Evolutionary conservation across 129 eudicot species (phyloP).

Genomic region (Cynara cardunculus): DNA sequence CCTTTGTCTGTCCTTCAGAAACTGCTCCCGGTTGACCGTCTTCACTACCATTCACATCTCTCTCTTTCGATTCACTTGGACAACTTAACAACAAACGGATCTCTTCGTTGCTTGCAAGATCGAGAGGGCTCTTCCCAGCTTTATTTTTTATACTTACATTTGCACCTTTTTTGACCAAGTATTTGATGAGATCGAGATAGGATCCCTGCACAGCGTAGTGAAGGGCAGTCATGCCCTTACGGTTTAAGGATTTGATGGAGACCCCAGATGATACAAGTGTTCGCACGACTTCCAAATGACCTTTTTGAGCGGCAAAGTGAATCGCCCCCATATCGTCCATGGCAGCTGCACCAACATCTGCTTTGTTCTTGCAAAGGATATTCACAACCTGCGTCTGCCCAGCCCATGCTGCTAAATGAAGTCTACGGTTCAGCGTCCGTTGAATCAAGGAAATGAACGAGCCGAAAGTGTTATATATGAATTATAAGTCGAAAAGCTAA

Average conservation of each 20-base stretch:
- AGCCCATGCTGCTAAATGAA: slow-evolving; percentile 98
- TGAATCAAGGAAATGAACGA: slow-evolving; percentile 46
- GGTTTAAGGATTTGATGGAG: slow-evolving; percentile 67
- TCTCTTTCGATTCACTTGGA: slow-evolving; percentile 27
- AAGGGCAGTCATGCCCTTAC: slow-evolving; percentile 96
- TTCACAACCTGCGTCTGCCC: slow-evolving; percentile 80
- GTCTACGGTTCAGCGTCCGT: slow-evolving; percentile 43
- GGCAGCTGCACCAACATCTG: slow-evolving; percentile 92
- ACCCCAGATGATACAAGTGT: slow-evolving; percentile 69
- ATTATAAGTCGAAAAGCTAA: background rate
- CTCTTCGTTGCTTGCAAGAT: slow-evolving; percentile 75
- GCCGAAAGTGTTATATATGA: background rate
- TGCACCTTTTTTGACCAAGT: slow-evolving; percentile 84
- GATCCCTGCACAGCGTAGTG: slow-evolving; percentile 97
- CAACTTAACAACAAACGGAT: slow-evolving; percentile 46
- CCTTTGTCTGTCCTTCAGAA: slow-evolving; percentile 25
- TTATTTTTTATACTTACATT: slow-evolving; percentile 56
- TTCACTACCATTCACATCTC: slow-evolving; percentile 25
- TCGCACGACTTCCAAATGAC: slow-evolving; percentile 74
- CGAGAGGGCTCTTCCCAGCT: slow-evolving; percentile 76
- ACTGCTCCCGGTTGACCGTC: slow-evolving; percentile 19
- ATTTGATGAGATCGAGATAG: slow-evolving; percentile 70
- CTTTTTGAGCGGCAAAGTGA: slow-evolving; percentile 98
- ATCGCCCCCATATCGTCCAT: slow-evolving; percentile 98
- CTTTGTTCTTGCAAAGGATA: slow-evolving; percentile 81